These are phyloP conservation scores for Ceratobasidium sp. DNA, from an alignment of 1,284 basidiomycete species.

Conservation along the genomic window DNA sequence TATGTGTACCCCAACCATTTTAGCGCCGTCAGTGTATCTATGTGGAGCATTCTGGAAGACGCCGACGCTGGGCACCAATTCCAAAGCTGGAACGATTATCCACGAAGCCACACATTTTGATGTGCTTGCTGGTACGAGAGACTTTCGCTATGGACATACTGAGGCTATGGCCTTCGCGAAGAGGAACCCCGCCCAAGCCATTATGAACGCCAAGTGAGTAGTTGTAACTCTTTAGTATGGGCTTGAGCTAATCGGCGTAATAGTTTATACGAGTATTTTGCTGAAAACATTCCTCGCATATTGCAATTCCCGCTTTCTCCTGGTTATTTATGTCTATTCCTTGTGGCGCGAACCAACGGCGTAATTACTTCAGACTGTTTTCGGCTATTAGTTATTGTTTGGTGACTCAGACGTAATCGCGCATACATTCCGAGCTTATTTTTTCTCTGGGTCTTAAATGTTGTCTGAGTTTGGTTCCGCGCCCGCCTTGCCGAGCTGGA, in stretches of 20 bases:
- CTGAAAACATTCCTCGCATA: conserved; percentile 40
- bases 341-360: neutral
- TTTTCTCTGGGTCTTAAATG: neutral
- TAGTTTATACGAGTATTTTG: conserved; percentile 48
- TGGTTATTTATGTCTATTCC: neutral
- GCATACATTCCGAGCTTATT: neutral
- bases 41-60: conserved; percentile 44
- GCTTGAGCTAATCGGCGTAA: neutral
- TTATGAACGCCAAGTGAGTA: conserved; percentile 46
- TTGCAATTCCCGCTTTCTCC: neutral
- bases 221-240: neutral
- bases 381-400: neutral
- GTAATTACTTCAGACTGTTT: neutral
- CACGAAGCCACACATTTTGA: conserved; percentile 47
- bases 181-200: conserved; percentile 19
- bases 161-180: conserved; percentile 34
- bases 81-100: conserved; percentile 47
- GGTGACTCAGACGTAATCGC: neutral
- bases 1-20: conserved; percentile 47
- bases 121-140: conserved; percentile 38
- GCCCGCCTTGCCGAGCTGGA: too few species aligned
- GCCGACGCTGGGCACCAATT: conserved; percentile 36
- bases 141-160: conserved; percentile 45
- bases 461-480: too few species aligned
- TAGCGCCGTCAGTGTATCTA: conserved; percentile 43